phyloP scores from a whole-genome alignment of 331 rosid species.

The Rhamnella rubrinervis region DNA sequence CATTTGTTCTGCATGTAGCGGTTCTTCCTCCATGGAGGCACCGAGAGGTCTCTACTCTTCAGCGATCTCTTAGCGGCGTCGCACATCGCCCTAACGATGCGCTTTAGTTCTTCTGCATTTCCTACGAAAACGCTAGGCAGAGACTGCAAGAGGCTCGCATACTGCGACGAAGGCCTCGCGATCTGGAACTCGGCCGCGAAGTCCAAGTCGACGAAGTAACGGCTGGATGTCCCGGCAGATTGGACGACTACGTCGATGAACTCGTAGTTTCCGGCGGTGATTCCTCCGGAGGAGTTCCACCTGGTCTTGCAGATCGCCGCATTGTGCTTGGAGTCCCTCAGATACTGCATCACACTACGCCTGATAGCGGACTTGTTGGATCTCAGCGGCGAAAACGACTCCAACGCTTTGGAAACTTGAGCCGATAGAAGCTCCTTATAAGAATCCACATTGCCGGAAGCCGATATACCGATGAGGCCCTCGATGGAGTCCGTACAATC shows the following conservation, averaged over 20 bases:
- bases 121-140: constrained; percentile 54
- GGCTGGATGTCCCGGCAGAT: constrained; percentile 27
- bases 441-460: constrained; percentile 19
- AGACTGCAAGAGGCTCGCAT: constrained; percentile 34
- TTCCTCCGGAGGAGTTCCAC: constrained; percentile 51
- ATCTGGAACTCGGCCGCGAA: constrained; percentile 62
- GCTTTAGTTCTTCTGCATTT: constrained; percentile 52
- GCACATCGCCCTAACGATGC: constrained; percentile 44
- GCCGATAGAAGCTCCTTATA: constrained; percentile 19
- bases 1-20: constrained; percentile 71
- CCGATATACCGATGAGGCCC: constrained; percentile 7
- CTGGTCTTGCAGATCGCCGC: constrained; percentile 78
- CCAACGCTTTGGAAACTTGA: constrained; percentile 35
- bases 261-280: constrained; percentile 58
- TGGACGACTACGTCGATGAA: constrained; percentile 58
- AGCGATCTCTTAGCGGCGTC: constrained; percentile 51
- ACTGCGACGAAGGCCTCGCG: constrained; percentile 59
- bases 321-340: constrained; percentile 57
- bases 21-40: constrained; percentile 83
- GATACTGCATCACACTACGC: constrained; percentile 56
- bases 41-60: constrained; percentile 38
- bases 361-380: constrained; percentile 20
- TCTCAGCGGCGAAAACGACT: constrained; percentile 19
- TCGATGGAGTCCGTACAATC: constrained; percentile 30
- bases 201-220: constrained; percentile 61